Base-by-base conservation (phyloP, 352 stramenopile genomes). In the Phytophthora litchii region DNA sequence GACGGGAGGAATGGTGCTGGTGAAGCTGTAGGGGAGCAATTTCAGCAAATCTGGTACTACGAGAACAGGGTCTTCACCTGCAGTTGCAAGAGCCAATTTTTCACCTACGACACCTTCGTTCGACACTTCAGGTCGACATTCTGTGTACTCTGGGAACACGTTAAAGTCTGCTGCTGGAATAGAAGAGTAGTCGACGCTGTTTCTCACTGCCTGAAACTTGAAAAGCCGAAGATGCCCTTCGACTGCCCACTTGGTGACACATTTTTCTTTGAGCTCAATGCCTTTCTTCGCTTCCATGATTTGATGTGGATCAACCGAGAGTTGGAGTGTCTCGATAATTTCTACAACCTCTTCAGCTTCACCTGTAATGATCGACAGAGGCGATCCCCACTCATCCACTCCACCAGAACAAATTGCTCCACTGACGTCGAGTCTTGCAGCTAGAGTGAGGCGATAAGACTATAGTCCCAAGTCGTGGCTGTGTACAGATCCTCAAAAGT, bases 121-220 rank as follows among this genome's bases (percentile, higher is more conserved):
- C 9, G 54, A 3, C 12, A 70, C 60, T 4, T 56, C 31, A 0
- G 54, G 48, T 6, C 66, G 44, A 38, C 66, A 71, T 11, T 74
- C 66, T 0, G 66, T 64, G 32, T 68, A 74, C 35, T 68, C 54
- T 31, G 66, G 66, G 17, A 71, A 74, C 1, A 62, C 51, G 11
- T 55, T 71, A 16, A 68, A 64, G 37, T 71, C 60, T 19, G 66
- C 66, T 17, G 55, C 61, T 5, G 66, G 51, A 25, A 71, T 68
- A 4, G 66, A 71, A 2, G 66, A 68, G 37, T 74, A 71, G 17
- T 67, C 54, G 12, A 59, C 8, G 29, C 54, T 67, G 34, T 74
- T 60, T n/a, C 60, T 66, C 19, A 64, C 55, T 0, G 45, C 46
- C 20, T 74, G 66, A 46, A 71, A 71, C 16, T 64, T 70, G 12